Evolutionary conservation across 31 red algal species (phyloP).

Genomic region (Asparagopsis taxiformis): DNA sequence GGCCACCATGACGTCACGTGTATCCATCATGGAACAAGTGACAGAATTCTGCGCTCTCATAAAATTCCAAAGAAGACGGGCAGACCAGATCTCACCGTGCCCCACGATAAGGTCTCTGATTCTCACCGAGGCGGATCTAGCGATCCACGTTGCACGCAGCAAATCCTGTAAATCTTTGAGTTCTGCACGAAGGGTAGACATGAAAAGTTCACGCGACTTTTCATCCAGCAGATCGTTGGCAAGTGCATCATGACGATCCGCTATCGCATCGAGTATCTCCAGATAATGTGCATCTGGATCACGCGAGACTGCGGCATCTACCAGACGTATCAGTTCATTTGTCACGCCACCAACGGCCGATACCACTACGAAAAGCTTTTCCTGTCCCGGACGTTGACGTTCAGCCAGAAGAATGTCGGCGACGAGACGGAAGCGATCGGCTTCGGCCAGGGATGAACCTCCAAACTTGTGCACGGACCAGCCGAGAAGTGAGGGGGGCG

Average conservation of each 20-base stretch:
- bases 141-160: conserved; percentile 89
- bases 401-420: conserved; percentile 41
- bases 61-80: conserved; percentile 78
- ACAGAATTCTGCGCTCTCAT: conserved; percentile 11
- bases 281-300: conserved; percentile 73
- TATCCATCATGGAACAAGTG: conserved; percentile 74
- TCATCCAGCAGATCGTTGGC: conserved; percentile 57
- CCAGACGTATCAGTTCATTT: conserved; percentile 43
- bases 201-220: conserved; percentile 64
- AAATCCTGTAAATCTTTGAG: conserved; percentile 82
- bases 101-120: conserved; percentile 85
- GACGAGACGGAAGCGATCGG: conserved; percentile 59
- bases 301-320: conserved; percentile 54
- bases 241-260: conserved; percentile 67
- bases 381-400: not conserved
- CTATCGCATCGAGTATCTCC: conserved; percentile 73
- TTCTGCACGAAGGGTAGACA: conserved; percentile 66
- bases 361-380: conserved; percentile 74
- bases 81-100: conserved; percentile 88
- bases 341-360: conserved; percentile 93
- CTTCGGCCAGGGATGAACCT: conserved; percentile 75
- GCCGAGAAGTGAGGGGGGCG: conserved; percentile 11
- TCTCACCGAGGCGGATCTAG: conserved; percentile 62
- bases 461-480: conserved; percentile 97
- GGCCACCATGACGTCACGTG: conserved; percentile 86